These are phyloP conservation scores for Protomyces gravidus DNA, from an alignment of 1,139 yeast species.

Conservation along the genomic window DNA sequence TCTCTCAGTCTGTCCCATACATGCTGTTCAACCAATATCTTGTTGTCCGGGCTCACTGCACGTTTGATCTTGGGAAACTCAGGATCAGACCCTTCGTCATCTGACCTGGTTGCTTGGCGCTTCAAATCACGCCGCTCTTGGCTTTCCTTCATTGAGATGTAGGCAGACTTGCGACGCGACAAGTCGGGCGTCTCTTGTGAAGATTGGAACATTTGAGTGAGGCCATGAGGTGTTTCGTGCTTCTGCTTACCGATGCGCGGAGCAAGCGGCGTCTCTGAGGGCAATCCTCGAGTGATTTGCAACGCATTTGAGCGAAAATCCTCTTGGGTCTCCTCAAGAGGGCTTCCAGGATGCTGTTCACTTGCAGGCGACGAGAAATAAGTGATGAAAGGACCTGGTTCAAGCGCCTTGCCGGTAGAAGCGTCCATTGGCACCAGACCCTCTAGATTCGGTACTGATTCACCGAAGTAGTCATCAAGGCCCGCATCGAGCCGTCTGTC, in stretches of 20 bases:
- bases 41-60: not conserved
- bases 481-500: not conserved
- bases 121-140: slow-evolving; percentile 9
- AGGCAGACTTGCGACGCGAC: slow-evolving; percentile 19
- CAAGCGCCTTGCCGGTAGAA: not conserved
- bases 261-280: not conserved
- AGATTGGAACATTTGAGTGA: slow-evolving; percentile 23
- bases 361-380: slow-evolving; percentile 3
- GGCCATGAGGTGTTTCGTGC: slow-evolving; percentile 14
- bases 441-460: not conserved
- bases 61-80: slow-evolving; percentile 16
- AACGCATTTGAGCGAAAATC: not conserved
- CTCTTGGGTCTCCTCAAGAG: not conserved
- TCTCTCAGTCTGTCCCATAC: slow-evolving; percentile 20
- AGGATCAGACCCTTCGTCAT: slow-evolving; percentile 16
- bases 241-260: not conserved
- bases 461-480: slow-evolving; percentile 14
- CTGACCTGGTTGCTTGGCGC: not conserved
- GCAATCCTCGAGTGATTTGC: not conserved
- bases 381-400: not conserved
- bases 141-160: slow-evolving; percentile 19
- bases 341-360: not conserved
- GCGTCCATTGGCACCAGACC: slow-evolving; percentile 4
- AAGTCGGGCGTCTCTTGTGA: slow-evolving; percentile 27
- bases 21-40: not conserved